Conservation (phyloP, 805 yeast species). For the Groenewaldozyma tartarivorans region DNA sequence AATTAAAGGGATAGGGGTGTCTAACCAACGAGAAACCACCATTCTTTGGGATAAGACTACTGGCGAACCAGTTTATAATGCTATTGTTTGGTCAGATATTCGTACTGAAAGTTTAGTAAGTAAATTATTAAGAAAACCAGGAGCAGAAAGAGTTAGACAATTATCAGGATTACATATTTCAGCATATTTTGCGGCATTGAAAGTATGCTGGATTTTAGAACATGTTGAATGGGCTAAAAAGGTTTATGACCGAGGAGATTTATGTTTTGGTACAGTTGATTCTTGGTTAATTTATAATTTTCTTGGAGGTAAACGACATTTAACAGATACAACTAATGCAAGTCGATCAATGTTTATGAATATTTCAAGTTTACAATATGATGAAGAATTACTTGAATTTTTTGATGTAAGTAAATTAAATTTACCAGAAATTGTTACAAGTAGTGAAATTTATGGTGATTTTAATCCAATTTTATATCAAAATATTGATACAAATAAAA, state of each 20-base stretch:
- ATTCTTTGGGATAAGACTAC: slow-evolving; percentile 74
- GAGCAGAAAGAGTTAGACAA: slow-evolving; percentile 47
- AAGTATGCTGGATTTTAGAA: slow-evolving; percentile 81
- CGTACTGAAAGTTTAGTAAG: slow-evolving; percentile 68
- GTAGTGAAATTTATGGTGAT: slow-evolving; percentile 65
- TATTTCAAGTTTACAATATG: slow-evolving; percentile 65
- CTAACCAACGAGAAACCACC: slow-evolving; percentile 95
- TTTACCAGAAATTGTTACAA: slow-evolving; percentile 72
- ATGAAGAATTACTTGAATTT: slow-evolving; percentile 60
- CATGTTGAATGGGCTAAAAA: slow-evolving; percentile 58
- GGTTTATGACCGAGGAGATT: slow-evolving; percentile 64
- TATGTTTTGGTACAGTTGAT: slow-evolving; percentile 91
- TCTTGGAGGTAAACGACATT: slow-evolving; percentile 59
- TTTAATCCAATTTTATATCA: slow-evolving; percentile 30
- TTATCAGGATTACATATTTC: slow-evolving; percentile 81
- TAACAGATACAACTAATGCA: slow-evolving; percentile 87
- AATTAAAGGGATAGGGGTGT: slow-evolving; percentile 73
- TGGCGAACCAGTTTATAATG: slow-evolving; percentile 74
- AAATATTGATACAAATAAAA: slow-evolving; percentile 29
- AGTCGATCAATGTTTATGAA: slow-evolving; percentile 87
- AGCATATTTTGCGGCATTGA: slow-evolving; percentile 86
- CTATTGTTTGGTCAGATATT: slow-evolving; percentile 95
- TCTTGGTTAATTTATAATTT: slow-evolving; percentile 86
- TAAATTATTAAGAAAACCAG: slow-evolving; percentile 46
- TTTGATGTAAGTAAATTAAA: slow-evolving; percentile 69